phyloP scores from a whole-genome alignment of 2,329 filamentous ascomycete species.

The Cordyceps farinosa region DNA sequence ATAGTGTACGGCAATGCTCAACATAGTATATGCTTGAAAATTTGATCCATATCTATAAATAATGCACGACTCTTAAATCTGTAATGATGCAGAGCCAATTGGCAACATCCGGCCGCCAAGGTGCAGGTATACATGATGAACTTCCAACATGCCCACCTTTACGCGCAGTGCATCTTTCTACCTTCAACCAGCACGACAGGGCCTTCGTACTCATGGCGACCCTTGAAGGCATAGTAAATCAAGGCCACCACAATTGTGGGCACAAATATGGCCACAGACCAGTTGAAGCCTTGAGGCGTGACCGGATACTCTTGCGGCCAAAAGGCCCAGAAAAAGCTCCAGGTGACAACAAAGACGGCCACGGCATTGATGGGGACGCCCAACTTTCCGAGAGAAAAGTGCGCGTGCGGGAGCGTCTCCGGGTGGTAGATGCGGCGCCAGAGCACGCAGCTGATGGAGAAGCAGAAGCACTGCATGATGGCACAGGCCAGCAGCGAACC shows the following conservation, averaged over 20 bases:
- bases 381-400: constrained; percentile 18
- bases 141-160: background rate
- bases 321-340: constrained; percentile 22
- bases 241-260: constrained; percentile 11
- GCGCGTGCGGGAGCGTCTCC: constrained; percentile 19
- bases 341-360: constrained; percentile 9
- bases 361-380: constrained; percentile 17
- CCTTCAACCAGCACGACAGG: constrained; percentile 19
- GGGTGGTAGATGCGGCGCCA: constrained; percentile 19
- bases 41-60: background rate
- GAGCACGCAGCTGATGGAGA: constrained; percentile 20
- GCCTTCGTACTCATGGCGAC: constrained; percentile 15
- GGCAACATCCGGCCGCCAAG: background rate
- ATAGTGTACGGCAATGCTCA: background rate
- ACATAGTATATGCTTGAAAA: background rate
- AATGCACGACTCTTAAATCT: background rate
- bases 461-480: constrained; percentile 19
- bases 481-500: constrained; percentile 18
- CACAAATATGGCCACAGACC: constrained; percentile 17
- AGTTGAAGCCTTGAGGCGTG: constrained; percentile 19
- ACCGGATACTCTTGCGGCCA: constrained; percentile 20
- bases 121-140: background rate
- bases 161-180: constrained; percentile 1
- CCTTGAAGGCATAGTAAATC: constrained; percentile 16
- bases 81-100: background rate